phyloP scores from a whole-genome alignment of 345 rosid species.

The Alliaria petiolata region DNA sequence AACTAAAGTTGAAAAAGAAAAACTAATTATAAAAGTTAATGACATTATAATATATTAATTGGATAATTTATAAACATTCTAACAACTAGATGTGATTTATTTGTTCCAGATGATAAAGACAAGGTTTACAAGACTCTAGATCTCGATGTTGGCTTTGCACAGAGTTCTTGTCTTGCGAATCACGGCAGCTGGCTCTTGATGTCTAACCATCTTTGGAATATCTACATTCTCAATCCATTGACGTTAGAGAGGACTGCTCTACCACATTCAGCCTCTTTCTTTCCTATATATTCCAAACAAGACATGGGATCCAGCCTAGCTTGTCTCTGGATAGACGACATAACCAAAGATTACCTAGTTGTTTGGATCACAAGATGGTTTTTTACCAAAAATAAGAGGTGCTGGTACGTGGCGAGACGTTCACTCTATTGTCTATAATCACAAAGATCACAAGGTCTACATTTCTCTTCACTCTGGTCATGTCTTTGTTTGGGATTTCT shows the following conservation, averaged over 20 bases:
- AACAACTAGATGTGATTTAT: neutral
- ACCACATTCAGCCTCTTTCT: neutral
- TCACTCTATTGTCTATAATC: neutral
- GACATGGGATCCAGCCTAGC: neutral
- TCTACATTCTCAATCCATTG: neutral
- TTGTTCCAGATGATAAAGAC: neutral
- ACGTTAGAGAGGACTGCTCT: conserved; percentile 2
- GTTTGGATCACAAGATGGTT: neutral
- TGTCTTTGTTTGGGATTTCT: conserved; percentile 1
- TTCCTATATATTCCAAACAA: neutral
- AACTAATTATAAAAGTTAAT: no score
- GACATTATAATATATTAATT: no score
- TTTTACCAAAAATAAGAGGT: neutral
- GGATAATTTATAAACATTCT: no score
- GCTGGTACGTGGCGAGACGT: neutral
- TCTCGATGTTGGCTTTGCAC: neutral
- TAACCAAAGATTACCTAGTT: conserved; percentile 1
- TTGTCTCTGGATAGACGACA: neutral
- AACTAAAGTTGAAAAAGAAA: no score
- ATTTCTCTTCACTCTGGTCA: fast-evolving
- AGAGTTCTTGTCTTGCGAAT: neutral
- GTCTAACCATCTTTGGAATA: neutral
- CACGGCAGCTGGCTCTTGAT: conserved; percentile 11
- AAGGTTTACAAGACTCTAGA: conserved; percentile 9
- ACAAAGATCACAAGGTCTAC: neutral